Evolutionary conservation across 495 filamentous ascomycete species (phyloP).

Genomic region (Talaromyces wortmannii): DNA sequence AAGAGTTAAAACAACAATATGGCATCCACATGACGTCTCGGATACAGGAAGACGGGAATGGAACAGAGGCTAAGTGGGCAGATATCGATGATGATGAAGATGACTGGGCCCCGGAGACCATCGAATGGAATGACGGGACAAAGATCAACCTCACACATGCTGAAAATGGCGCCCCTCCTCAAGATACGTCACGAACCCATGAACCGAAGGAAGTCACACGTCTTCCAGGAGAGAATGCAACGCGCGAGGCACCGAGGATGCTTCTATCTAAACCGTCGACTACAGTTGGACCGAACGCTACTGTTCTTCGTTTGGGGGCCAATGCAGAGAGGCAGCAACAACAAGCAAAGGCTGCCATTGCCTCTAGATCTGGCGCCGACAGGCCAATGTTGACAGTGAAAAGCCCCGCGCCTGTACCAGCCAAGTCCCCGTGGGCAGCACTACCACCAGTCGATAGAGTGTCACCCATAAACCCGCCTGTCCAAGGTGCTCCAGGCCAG

Average conservation of each 20-base stretch:
- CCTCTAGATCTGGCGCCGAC: slow-evolving; percentile 62
- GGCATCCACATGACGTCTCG: slow-evolving; percentile 94
- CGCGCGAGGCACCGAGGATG: slow-evolving; percentile 23
- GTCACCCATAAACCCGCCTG: slow-evolving; percentile 54
- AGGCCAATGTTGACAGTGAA: slow-evolving; percentile 76
- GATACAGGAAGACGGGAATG: slow-evolving; percentile 72
- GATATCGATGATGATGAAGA: slow-evolving; percentile 99
- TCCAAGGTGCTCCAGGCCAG: slow-evolving; percentile 20
- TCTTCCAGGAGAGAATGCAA: slow-evolving; percentile 11
- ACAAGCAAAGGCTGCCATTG: slow-evolving; percentile 44
- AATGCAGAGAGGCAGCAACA: slow-evolving; percentile 33
- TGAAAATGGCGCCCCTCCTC: slow-evolving; percentile 35
- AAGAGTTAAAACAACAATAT: slow-evolving; percentile 91
- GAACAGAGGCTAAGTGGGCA: slow-evolving; percentile 90
- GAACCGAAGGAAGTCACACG: slow-evolving; percentile 5
- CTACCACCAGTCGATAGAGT: slow-evolving; percentile 79
- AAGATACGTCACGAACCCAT: slow-evolving; percentile 3
- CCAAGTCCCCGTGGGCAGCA: slow-evolving; percentile 86
- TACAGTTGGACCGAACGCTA: slow-evolving; percentile 45
- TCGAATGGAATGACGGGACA: slow-evolving; percentile 96
- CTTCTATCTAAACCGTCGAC: slow-evolving; percentile 38
- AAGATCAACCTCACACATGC: slow-evolving; percentile 73
- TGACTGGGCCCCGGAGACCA: slow-evolving; percentile 93
- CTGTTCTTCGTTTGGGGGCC: slow-evolving; percentile 44
- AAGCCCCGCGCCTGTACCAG: slow-evolving; percentile 64